phyloP scores from a whole-genome alignment of 2,329 filamentous ascomycete genomes.

The Monosporascus cannonballus region DNA sequence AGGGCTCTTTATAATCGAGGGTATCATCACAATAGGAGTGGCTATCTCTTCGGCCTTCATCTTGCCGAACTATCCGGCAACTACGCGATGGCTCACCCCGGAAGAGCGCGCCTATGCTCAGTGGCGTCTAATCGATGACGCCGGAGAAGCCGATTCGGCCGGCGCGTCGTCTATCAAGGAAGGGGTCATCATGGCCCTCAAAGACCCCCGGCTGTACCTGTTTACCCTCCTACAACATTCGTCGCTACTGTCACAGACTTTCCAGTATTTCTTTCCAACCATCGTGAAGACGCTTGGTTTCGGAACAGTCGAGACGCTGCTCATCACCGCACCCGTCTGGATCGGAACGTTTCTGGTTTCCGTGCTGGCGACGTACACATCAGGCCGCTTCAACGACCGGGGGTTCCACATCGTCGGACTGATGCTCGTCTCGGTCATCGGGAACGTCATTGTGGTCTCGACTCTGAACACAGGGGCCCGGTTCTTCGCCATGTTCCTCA shows the following conservation, averaged over 20 bases:
- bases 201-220: constrained; percentile 44
- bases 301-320: constrained; percentile 44
- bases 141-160: constrained; percentile 37
- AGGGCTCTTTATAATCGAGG: constrained; percentile 35
- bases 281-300: constrained; percentile 58
- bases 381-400: constrained; percentile 48
- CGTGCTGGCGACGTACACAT: constrained; percentile 47
- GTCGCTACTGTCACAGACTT: constrained; percentile 47
- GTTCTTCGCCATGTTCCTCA: constrained; percentile 59
- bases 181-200: constrained; percentile 41
- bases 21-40: constrained; percentile 32
- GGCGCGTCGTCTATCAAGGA: constrained; percentile 32
- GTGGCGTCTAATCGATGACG: constrained; percentile 44
- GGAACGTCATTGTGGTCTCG: constrained; percentile 49
- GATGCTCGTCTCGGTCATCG: constrained; percentile 44
- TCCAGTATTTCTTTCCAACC: constrained; percentile 61
- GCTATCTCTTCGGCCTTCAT: constrained; percentile 28
- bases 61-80: constrained; percentile 48
- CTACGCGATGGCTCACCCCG: constrained; percentile 43
- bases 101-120: constrained; percentile 48
- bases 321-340: constrained; percentile 55
- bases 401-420: constrained; percentile 49
- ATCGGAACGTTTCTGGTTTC: constrained; percentile 45
- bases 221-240: constrained; percentile 49
- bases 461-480: constrained; percentile 44